phyloP scores from a whole-genome alignment of 352 stramenopile genomes.

The Globisporangium parvum region DNA sequence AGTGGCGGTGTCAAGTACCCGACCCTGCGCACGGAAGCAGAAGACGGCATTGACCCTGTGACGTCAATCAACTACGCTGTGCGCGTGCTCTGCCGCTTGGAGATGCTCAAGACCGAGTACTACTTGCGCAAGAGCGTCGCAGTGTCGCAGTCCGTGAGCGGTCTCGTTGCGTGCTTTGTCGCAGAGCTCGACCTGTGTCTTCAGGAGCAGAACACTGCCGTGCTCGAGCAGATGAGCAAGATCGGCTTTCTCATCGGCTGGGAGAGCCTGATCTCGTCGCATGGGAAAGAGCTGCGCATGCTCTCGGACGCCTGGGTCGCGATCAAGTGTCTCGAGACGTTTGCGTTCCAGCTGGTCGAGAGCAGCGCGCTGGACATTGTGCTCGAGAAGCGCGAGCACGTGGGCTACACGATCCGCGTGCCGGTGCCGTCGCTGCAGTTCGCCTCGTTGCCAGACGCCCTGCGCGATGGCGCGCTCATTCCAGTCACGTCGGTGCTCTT shows the following conservation, averaged over 20 bases:
- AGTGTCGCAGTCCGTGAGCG: constrained; percentile 79
- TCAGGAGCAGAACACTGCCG: constrained; percentile 43
- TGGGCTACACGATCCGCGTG: constrained; percentile 68
- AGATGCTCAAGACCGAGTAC: constrained; percentile 76
- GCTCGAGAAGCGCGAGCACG: constrained; percentile 52
- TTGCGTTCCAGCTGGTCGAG: constrained; percentile 75
- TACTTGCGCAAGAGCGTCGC: constrained; percentile 79
- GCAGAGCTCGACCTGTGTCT: constrained; percentile 72
- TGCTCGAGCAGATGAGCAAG: constrained; percentile 61
- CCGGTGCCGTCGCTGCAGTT: constrained; percentile 37
- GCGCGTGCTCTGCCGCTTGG: constrained; percentile 52
- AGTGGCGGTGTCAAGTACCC: constrained; percentile 54
- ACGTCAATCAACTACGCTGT: constrained; percentile 57
- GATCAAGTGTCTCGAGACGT: constrained; percentile 84
- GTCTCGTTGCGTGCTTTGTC: constrained; percentile 76
- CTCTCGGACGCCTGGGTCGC: constrained; percentile 88
- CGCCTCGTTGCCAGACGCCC: constrained; percentile 33
- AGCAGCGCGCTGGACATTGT: constrained; percentile 35
- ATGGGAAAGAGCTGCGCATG: constrained; percentile 95
- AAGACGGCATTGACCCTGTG: constrained; percentile 45
- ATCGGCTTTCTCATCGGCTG: constrained; percentile 91
- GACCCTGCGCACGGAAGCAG: constrained; percentile 49
- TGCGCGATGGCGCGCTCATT: constrained; percentile 56
- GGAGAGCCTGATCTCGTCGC: constrained; percentile 93
- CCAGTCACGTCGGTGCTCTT: constrained; percentile 75